Evolutionary conservation across 2,329 filamentous ascomycete species (phyloP), one percentile per base, ranked within the genome.

Genomic region (Verticillium tricorpus): DNA sequence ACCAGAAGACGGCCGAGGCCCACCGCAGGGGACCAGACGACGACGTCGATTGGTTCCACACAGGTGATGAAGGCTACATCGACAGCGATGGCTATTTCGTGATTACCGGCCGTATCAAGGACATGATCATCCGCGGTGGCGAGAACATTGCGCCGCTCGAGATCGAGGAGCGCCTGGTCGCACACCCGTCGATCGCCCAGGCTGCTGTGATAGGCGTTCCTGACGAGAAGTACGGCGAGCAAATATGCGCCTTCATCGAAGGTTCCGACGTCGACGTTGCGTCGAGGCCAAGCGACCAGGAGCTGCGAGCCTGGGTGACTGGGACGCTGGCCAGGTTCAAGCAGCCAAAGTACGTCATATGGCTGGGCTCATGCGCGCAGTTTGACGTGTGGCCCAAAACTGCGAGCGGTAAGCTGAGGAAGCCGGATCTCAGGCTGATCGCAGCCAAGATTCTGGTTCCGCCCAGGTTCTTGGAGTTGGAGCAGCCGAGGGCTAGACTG

Each of bases 91-190:
- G 92, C 0, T 96, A 92, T 69, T 83, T 94, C 2, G 83, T 84
- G 65, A 94, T 96, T 67, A 96, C 91, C 0, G 90, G 91, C 2
- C 81, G 91, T 2, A 92, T 94, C 69, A 96, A 96, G 74, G 92
- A 96, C 71, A 75, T 96, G 59, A 95, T 96, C 67, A 96, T 96
- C 68, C 84, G 90, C 22, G 92, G 91, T 9, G 92, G 89, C 58
- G 88, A 91, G 73, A 91, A 91, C 73, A 84, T 81, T 71, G 90
- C 91, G 69, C 89, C 89, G 0, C 81, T 91, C n/a, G 89, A 92
- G 71, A 90, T 92, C 63, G 89, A 92, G 73, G 88, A 91, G 71
- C 82, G 88, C 2, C 80, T 92, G 15, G 76, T 86, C 40, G 79
- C 82, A 1, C 89, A 92, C 71, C 80, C 86, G 0, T 76, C 80